These are phyloP conservation scores for Saccharomyces pastorianus DNA, from an alignment of 1,139 yeast species.

Conservation along the genomic window DNA sequence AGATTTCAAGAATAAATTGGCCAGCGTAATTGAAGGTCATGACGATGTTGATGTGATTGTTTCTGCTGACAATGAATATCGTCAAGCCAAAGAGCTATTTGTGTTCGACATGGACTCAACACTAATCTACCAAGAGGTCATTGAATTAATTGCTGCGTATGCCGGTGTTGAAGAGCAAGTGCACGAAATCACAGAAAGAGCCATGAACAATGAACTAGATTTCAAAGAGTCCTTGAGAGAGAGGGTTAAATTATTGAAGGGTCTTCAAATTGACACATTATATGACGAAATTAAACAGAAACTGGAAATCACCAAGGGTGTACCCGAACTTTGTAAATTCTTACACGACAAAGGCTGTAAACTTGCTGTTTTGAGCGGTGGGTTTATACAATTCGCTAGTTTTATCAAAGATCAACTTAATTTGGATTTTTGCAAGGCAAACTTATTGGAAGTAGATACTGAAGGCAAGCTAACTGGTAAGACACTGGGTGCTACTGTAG, in stretches of 20 bases:
- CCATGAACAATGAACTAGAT: slow-evolving; percentile 96
- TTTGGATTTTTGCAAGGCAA: slow-evolving; percentile 85
- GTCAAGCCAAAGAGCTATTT: slow-evolving; percentile 55
- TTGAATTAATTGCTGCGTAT: slow-evolving; percentile 85
- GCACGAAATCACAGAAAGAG: slow-evolving; percentile 77
- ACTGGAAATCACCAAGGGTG: slow-evolving; percentile 76
- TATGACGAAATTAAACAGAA: slow-evolving; percentile 74
- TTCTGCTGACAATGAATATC: slow-evolving; percentile 36
- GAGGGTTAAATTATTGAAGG: slow-evolving; percentile 71
- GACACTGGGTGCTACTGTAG: slow-evolving; percentile 74
- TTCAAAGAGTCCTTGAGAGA: slow-evolving; percentile 72
- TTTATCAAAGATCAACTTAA: slow-evolving; percentile 60
- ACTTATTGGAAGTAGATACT: slow-evolving; percentile 49
- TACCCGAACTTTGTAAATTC: slow-evolving; percentile 55
- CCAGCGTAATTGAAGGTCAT: slow-evolving; percentile 4
- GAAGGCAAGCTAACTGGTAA: slow-evolving; percentile 45
- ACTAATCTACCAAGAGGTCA: slow-evolving; percentile 89
- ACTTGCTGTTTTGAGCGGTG: slow-evolving; percentile 89
- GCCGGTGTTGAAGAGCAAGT: slow-evolving; percentile 71
- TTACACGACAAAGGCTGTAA: slow-evolving; percentile 56
- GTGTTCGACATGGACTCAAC: slow-evolving; percentile 99
- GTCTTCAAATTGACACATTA: slow-evolving; percentile 61
- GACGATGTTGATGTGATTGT: slow-evolving; percentile 39
- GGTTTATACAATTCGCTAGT: slow-evolving; percentile 82
- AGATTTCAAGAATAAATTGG: slow-evolving; percentile 4